phyloP scores from a whole-genome alignment of 768 basidiomycete genomes.

The Calocybe indica region DNA sequence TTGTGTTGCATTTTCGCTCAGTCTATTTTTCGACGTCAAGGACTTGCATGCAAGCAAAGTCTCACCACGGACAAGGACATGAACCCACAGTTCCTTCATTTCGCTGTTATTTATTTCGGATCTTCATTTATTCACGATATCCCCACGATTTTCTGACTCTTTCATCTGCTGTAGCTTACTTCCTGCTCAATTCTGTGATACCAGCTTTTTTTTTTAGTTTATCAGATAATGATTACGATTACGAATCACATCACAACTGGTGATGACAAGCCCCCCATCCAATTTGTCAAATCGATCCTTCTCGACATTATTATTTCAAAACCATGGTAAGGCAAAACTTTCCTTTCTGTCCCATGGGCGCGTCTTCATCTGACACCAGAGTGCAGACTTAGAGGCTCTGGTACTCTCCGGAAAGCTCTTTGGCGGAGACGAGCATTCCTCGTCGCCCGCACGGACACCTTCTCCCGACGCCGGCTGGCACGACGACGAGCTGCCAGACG shows the following conservation, averaged over 20 bases:
- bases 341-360: neutral
- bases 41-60: slow-evolving; percentile 55
- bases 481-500: slow-evolving; percentile 39
- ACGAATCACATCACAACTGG: neutral
- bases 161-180: slow-evolving; percentile 2
- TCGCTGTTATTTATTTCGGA: neutral
- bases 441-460: slow-evolving; percentile 60
- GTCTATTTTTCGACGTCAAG: slow-evolving; percentile 60
- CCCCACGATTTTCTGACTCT: neutral
- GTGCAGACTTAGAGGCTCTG: slow-evolving; percentile 21
- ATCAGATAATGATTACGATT: too few species aligned
- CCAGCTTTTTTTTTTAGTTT: neutral
- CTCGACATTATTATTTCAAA: neutral
- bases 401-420: slow-evolving; percentile 66
- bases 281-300: neutral
- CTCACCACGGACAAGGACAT: slow-evolving; percentile 51
- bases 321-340: slow-evolving; percentile 4
- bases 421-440: slow-evolving; percentile 43
- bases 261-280: neutral
- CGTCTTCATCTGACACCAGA: slow-evolving; percentile 9
- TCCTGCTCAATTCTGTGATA: neutral
- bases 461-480: slow-evolving; percentile 56
- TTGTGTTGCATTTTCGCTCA: slow-evolving; percentile 47
- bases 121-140: neutral
- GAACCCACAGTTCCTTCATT: neutral